Evolutionary conservation across 805 yeast species (phyloP).

Genomic region (Lipomyces sp.): DNA sequence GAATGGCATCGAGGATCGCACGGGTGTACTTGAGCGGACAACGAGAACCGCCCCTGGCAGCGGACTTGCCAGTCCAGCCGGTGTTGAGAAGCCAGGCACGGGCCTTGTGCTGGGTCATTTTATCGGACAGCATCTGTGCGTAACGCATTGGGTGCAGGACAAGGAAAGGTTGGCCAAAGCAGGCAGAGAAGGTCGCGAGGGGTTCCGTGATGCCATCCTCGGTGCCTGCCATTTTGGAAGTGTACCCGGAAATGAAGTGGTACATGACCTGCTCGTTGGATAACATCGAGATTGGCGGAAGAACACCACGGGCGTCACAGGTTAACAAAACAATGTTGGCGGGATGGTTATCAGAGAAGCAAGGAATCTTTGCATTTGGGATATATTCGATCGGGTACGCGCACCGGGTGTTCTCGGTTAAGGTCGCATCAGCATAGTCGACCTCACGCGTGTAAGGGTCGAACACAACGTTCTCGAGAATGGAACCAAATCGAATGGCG

Average conservation of each 20-base stretch:
- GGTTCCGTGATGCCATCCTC: constrained; percentile 99
- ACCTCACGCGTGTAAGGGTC: constrained; percentile 78
- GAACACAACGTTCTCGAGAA: constrained; percentile 89
- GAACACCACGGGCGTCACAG: constrained; percentile 97
- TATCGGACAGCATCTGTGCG: constrained; percentile 93
- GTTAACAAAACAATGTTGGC: constrained; percentile 89
- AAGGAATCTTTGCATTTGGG: constrained; percentile 95
- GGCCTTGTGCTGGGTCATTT: constrained; percentile 85
- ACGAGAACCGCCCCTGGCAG: constrained; percentile 91
- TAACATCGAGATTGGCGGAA: constrained; percentile 94
- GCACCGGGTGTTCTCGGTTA: constrained; percentile 98
- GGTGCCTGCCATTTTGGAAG: constrained; percentile 99
- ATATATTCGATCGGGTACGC: constrained; percentile 97
- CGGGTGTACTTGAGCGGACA: constrained; percentile 98
- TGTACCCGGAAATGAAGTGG: constrained; percentile 97
- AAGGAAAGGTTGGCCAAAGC: constrained; percentile 98
- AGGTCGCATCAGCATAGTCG: constrained; percentile 77
- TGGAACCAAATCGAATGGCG: constrained; percentile 93
- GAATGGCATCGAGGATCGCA: constrained; percentile 92
- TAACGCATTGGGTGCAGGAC: constrained; percentile 98
- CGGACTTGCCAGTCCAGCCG: constrained; percentile 98
- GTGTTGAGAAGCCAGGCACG: constrained; percentile 97
- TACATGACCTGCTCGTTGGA: constrained; percentile 97
- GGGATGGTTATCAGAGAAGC: constrained; percentile 88
- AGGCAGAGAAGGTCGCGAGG: constrained; percentile 95